phyloP scores from a whole-genome alignment of 2,329 filamentous ascomycete species.

The Colletotrichum tofieldiae region DNA sequence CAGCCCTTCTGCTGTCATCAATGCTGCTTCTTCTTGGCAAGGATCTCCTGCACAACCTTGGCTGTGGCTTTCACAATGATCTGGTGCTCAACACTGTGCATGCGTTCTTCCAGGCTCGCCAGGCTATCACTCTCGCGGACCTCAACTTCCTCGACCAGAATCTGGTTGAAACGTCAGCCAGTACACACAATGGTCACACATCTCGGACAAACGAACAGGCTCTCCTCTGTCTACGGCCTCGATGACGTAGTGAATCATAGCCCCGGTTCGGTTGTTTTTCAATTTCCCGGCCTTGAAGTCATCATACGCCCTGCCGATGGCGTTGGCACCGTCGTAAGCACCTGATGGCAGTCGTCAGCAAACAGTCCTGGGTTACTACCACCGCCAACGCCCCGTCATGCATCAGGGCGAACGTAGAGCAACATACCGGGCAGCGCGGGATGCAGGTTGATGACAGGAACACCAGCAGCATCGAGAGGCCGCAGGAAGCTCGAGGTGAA shows the following conservation, averaged over 20 bases:
- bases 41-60: slow-evolving; percentile 60
- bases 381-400: not conserved
- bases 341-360: slow-evolving; percentile 59
- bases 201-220: slow-evolving; percentile 60
- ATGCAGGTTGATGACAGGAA: slow-evolving; percentile 87
- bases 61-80: slow-evolving; percentile 83
- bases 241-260: slow-evolving; percentile 92
- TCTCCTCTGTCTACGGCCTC: slow-evolving; percentile 84
- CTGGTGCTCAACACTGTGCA: slow-evolving; percentile 84
- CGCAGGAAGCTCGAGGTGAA: slow-evolving; percentile 79
- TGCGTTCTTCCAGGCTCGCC: slow-evolving; percentile 73
- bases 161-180: not conserved
- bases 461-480: slow-evolving; percentile 73
- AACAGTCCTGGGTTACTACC: not conserved
- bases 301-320: slow-evolving; percentile 83
- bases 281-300: slow-evolving; percentile 78
- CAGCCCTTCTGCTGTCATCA: not conserved
- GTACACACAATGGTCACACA: slow-evolving; percentile 54
- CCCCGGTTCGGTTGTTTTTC: slow-evolving; percentile 80
- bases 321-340: slow-evolving; percentile 82
- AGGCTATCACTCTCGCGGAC: slow-evolving; percentile 73
- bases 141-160: slow-evolving; percentile 72
- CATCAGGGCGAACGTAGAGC: slow-evolving; percentile 48
- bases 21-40: slow-evolving; percentile 29
- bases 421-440: slow-evolving; percentile 75